Evolutionary conservation across 1,284 basidiomycete species (phyloP), one percentile per base, ranked within the genome.

Genomic region (Stereum hirsutum): DNA sequence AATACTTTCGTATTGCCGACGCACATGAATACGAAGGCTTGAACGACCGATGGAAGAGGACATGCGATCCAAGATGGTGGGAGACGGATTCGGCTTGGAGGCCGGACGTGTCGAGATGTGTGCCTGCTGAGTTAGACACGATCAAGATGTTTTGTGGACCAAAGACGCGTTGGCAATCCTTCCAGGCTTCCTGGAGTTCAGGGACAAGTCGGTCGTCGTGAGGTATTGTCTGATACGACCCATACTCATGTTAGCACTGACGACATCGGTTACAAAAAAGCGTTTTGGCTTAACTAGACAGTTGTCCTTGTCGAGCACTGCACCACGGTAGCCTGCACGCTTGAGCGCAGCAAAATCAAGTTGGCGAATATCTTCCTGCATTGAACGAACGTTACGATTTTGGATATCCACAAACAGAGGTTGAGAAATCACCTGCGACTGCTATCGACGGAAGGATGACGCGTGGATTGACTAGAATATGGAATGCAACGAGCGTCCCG

Each of bases 301-400:
- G 54, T 99, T 98, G 61, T 99, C 95, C 66, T 97, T 98, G 75
- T 98, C 95, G 52, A 97, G 86, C 0, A 99, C 82, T 10, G 88
- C 85, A 26, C 86, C 92, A 37, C 82, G 78, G 55, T 91, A 93
- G 2, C 94, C 93, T 14, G 80, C 78, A 44, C 69, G 69, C 47
- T 75, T 73, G 30, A 98, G 68, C 12, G 80, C 81, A n/a, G 56
- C 54, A 72, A 93, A 97, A 61, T 97, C 82, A 53, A 98, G 70
- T 51, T 88, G 74, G 61, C 87, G 81, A 54, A 98, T 91, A 58
- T 90, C 92, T 89, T 75, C 57, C 73, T 76, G 57, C 49, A 54
- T 38, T 49, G 44, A 26, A 19, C 12, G n/a, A n/a, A n/a, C n/a
- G n/a, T n/a, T 17, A 4, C 32, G 23, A 31, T 42, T 42, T 46